Conservation (phyloP, 2,329 filamentous ascomycete genomes). For the Botrytis deweyae region DNA sequence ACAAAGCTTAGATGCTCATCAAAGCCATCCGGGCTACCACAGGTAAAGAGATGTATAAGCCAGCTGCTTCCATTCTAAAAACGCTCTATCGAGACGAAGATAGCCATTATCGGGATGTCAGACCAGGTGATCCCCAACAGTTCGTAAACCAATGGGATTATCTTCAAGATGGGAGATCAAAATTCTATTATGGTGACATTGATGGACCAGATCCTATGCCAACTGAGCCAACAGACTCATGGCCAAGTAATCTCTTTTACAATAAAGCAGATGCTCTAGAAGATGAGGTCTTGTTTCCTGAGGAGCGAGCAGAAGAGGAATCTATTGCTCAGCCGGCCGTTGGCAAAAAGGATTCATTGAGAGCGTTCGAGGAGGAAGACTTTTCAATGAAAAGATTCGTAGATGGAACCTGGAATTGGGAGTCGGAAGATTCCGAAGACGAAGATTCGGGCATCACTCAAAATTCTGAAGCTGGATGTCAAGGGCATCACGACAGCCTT, state of each 20-base stretch:
- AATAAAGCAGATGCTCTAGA: conserved; percentile 44
- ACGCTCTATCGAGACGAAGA: conserved; percentile 42
- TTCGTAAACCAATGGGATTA: conserved; percentile 13
- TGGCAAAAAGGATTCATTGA: conserved; percentile 22
- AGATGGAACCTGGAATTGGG: conserved; percentile 22
- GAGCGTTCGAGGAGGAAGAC: conserved; percentile 23
- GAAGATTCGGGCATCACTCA: background rate
- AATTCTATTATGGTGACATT: conserved; percentile 13
- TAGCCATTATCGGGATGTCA: conserved; percentile 3
- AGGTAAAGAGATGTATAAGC: conserved; percentile 39
- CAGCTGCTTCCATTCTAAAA: conserved; percentile 40
- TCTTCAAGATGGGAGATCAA: background rate
- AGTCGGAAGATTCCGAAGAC: conserved; percentile 16
- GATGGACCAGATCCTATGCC: background rate
- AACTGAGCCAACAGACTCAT: conserved; percentile 2
- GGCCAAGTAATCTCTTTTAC: conserved; percentile 39
- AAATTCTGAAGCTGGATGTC: background rate
- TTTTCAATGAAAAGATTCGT: conserved; percentile 25
- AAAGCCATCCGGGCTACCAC: conserved; percentile 41
- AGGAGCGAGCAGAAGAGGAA: conserved; percentile 33
- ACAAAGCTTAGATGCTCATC: conserved; percentile 37
- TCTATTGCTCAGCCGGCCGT: conserved; percentile 4
- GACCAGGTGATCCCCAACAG: background rate
- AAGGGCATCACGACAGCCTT: too few species aligned
- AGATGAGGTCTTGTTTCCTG: conserved; percentile 44